Evolutionary conservation across 2,329 filamentous ascomycete species (phyloP).

Genomic region (Fusarium papillatum): DNA sequence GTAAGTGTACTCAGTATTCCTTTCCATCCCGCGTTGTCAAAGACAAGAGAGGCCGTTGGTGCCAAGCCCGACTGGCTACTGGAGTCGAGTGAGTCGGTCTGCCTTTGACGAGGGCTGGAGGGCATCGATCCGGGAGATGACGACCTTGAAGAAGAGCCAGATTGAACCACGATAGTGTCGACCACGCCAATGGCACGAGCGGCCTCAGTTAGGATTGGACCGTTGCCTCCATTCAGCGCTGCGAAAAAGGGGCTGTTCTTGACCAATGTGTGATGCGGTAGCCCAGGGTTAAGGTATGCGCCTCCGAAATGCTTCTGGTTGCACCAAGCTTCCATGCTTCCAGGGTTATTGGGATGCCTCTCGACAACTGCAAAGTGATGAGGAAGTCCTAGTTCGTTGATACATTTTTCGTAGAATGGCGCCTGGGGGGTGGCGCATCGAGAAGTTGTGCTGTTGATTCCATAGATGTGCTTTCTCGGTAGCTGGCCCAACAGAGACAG

Average conservation of each 20-base stretch:
- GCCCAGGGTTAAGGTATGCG: constrained; percentile 82
- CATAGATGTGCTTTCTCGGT: constrained; percentile 84
- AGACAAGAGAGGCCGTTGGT: constrained; percentile 71
- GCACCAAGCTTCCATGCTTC: constrained; percentile 79
- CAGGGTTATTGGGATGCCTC: constrained; percentile 73
- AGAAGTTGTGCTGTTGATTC: constrained; percentile 80
- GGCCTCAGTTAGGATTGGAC: constrained; percentile 78
- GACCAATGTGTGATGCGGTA: constrained; percentile 72
- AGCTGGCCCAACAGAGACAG: constrained; percentile 85
- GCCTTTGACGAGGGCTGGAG: constrained; percentile 60
- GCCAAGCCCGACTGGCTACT: constrained; percentile 54
- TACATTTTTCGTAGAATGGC: constrained; percentile 88
- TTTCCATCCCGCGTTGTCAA: constrained; percentile 89
- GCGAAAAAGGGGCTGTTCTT: constrained; percentile 66
- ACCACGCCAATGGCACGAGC: constrained; percentile 84
- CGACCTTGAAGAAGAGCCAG: constrained; percentile 56
- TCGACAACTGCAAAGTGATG: constrained; percentile 85
- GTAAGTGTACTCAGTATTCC: constrained; percentile 87
- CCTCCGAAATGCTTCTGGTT: constrained; percentile 84
- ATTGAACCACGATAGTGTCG: constrained; percentile 81
- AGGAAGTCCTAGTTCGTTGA: constrained; percentile 87
- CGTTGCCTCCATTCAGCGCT: constrained; percentile 62
- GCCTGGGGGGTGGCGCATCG: constrained; percentile 76
- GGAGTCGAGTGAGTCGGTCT: constrained; percentile 40
- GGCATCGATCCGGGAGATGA: constrained; percentile 63